These are phyloP conservation scores for Picea mariana DNA, from an alignment of 83 land plant species.

Conservation along the genomic window DNA sequence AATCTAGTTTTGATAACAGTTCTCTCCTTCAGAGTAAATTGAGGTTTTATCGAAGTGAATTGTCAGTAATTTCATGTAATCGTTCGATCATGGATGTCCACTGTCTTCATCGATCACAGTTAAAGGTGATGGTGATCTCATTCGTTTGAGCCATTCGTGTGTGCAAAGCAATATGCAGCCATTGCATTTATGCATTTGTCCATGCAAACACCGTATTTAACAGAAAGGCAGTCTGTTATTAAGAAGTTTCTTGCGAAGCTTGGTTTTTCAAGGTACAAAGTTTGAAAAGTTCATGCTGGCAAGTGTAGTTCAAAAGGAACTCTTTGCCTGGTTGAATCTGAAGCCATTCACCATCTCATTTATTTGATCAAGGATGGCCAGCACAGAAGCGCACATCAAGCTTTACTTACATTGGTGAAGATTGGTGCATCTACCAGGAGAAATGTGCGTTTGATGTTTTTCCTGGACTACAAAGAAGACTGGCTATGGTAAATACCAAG, in stretches of 20 bases:
- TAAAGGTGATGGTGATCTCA: no score
- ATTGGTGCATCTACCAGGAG: no score
- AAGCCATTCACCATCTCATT: constrained; percentile 24
- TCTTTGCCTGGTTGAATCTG: constrained; percentile 37
- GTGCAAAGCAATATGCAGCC: constrained; percentile 28
- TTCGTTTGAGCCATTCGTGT: no score
- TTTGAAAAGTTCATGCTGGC: constrained; percentile 35
- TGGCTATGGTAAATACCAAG: no score
- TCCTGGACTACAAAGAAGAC: no score
- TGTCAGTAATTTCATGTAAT: no score
- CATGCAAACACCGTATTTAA: constrained; percentile 20
- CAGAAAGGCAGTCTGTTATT: constrained; percentile 7
- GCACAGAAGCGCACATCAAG: constrained; percentile 22
- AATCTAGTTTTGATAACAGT: no score
- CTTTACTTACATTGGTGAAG: constrained; percentile 19
- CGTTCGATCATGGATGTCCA: no score
- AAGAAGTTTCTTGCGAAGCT: constrained; percentile 25
- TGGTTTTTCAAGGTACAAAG: constrained; percentile 25
- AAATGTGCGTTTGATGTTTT: no score
- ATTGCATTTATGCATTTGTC: constrained; percentile 21
- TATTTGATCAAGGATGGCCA: constrained; percentile 21
- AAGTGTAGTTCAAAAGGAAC: constrained; percentile 29
- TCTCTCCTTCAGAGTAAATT: no score
- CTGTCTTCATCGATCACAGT: no score
- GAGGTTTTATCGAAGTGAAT: no score